These are phyloP conservation scores for Leucocoprinus leucothites DNA, from an alignment of 768 basidiomycete species.

Conservation along the genomic window DNA sequence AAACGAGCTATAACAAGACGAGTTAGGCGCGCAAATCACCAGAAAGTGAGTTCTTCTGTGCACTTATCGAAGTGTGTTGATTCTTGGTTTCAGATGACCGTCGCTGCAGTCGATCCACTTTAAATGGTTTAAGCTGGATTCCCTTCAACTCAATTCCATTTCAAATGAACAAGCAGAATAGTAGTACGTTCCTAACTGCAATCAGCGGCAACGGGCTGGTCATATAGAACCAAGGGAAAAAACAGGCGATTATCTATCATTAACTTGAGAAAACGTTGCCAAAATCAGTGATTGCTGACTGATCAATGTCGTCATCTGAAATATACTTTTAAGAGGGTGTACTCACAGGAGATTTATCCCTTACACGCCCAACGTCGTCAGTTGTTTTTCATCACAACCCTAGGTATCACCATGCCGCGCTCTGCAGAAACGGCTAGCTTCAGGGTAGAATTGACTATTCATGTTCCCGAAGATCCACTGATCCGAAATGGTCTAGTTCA, in stretches of 20 bases:
- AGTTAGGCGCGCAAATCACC: too few relatives aligned
- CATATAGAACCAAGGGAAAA: too few relatives aligned
- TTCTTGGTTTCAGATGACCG: too few relatives aligned
- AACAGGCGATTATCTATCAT: not conserved
- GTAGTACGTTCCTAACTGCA: too few relatives aligned
- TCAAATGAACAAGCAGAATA: too few relatives aligned
- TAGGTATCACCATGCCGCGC: constrained; percentile 49
- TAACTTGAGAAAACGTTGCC: not conserved
- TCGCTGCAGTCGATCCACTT: too few relatives aligned
- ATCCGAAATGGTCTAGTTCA: constrained; percentile 49
- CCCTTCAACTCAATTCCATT: too few relatives aligned
- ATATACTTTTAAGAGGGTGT: not conserved
- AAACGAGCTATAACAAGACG: too few relatives aligned
- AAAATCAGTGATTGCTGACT: not conserved
- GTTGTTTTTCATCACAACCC: not conserved
- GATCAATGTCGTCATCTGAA: not conserved
- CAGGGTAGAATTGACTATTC: constrained; percentile 36
- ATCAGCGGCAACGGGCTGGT: too few relatives aligned
- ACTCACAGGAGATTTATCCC: not conserved
- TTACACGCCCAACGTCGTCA: not conserved
- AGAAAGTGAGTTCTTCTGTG: too few relatives aligned
- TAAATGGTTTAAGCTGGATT: too few relatives aligned
- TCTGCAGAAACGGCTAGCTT: constrained; percentile 63
- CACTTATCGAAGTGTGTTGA: too few relatives aligned
- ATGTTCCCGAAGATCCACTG: not conserved